phyloP scores from a whole-genome alignment of 2,329 filamentous ascomycete species.

The Trichoderma cornu-damae region DNA sequence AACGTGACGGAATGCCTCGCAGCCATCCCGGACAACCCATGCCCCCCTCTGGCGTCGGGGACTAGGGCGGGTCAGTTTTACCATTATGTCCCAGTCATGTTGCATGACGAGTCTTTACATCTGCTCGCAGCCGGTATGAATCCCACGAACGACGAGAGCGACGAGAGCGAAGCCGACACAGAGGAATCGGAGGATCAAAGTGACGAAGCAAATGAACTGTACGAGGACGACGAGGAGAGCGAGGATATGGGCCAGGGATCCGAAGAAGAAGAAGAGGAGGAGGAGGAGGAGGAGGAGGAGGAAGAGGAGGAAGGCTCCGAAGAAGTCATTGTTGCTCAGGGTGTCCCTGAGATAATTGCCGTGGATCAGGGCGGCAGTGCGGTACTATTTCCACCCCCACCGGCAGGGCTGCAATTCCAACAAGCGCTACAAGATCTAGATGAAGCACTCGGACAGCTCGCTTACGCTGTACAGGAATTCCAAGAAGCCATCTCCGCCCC shows the following conservation, averaged over 20 bases:
- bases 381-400: conserved; percentile 1
- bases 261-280: conserved; percentile 19
- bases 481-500: conserved; percentile 8
- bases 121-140: conserved; percentile 1
- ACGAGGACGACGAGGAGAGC: conserved; percentile 20
- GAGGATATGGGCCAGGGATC: conserved; percentile 19
- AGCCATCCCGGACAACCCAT: conserved; percentile 31
- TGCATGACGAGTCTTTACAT: conserved; percentile 17
- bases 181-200: conserved; percentile 20
- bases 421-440: conserved; percentile 15
- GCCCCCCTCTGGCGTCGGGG: conserved; percentile 13
- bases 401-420: not conserved
- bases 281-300: conserved; percentile 20
- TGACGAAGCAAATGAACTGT: conserved; percentile 22
- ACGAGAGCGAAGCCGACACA: conserved; percentile 18
- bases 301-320: conserved; percentile 14
- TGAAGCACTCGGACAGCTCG: conserved; percentile 17
- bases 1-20: conserved; percentile 27
- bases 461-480: conserved; percentile 16
- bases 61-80: conserved; percentile 14
- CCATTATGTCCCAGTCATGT: conserved; percentile 6
- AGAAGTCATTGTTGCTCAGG: conserved; percentile 5
- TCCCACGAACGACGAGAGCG: conserved; percentile 1
- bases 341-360: not conserved
- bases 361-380: not conserved